Percentiles rank a stretch among this genome's conserved stretches.
Evolutionary conservation across 306 rosid genomes (phyloP).

Genomic region (Vigna hirtella): DNA sequence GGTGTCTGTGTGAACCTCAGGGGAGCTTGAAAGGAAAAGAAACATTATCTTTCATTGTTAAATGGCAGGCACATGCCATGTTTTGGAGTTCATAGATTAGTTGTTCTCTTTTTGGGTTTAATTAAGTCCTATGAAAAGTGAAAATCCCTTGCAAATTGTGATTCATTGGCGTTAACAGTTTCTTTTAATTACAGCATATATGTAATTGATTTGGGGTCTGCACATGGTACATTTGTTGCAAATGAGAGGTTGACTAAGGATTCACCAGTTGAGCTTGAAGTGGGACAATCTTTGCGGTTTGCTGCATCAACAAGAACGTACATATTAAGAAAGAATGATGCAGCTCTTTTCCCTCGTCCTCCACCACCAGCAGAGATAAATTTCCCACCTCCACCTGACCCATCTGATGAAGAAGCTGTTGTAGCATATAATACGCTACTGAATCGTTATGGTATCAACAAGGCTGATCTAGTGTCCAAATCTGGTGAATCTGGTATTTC

Average conservation of each 20-base stretch:
- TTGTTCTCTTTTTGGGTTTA: conserved; percentile 1
- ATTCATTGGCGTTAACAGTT: conserved; percentile 32
- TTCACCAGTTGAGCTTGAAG: conserved; percentile 92
- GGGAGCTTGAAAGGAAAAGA: conserved; percentile 24
- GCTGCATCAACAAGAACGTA: conserved; percentile 94
- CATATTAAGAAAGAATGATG: conserved; percentile 79
- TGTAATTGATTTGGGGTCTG: conserved; percentile 97
- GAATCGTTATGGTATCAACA: conserved; percentile 83
- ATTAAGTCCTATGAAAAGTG: conserved; percentile 9
- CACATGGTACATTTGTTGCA: conserved; percentile 98
- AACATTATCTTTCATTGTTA: not conserved
- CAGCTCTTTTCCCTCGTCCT: conserved; percentile 87
- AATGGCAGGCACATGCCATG: conserved; percentile 7
- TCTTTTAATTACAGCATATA: conserved; percentile 66
- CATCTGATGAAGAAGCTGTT: conserved; percentile 89
- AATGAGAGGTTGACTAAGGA: conserved; percentile 95
- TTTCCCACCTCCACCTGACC: conserved; percentile 91
- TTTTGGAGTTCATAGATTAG: not conserved
- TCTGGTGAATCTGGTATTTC: conserved; percentile 53
- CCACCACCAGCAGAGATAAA: conserved; percentile 64
- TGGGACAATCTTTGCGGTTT: conserved; percentile 92
- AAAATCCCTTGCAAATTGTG: conserved; percentile 11
- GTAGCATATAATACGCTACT: conserved; percentile 85
- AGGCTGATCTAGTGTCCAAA: conserved; percentile 54
- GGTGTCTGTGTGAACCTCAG: conserved; percentile 23